Conservation (phyloP, 2,329 filamentous ascomycete genomes). For the Corynespora cassiicola region DNA sequence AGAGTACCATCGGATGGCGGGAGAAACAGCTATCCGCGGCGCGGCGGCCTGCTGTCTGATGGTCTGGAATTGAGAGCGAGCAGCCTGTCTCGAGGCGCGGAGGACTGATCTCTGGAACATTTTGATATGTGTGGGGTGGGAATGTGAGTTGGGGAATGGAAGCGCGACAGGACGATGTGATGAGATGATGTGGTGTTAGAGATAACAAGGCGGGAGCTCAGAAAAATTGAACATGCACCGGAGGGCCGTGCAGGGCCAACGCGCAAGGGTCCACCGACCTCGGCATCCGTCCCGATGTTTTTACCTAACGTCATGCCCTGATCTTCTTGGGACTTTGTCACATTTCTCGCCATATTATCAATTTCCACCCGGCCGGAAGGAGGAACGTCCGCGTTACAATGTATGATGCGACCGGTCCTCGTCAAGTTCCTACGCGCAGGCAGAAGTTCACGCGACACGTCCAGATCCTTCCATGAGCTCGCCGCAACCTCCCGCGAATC, state of each 20-base stretch:
- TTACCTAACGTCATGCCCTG: too few species aligned
- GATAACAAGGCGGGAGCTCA: constrained; percentile 2
- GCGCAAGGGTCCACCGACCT: constrained; percentile 23
- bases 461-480: too few species aligned
- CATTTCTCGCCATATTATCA: too few species aligned
- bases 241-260: constrained; percentile 25
- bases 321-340: too few species aligned
- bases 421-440: too few species aligned
- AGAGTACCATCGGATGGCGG: constrained; percentile 53
- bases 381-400: too few species aligned
- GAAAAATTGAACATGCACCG: constrained; percentile 13
- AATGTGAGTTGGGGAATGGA: constrained; percentile 1
- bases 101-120: constrained; percentile 61
- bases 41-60: constrained; percentile 40
- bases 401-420: too few species aligned
- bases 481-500: not conserved
- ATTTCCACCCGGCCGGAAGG: too few species aligned
- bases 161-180: constrained; percentile 7
- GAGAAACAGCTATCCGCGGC: constrained; percentile 34
- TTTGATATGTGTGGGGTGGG: constrained; percentile 24
- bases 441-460: too few species aligned
- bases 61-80: constrained; percentile 48
- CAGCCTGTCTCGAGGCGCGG: constrained; percentile 53
- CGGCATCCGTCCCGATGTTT: constrained; percentile 25
- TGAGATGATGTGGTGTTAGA: constrained; percentile 17